phyloP scores from a whole-genome alignment of 768 basidiomycete genomes.

The Leccinum sublutescens region DNA sequence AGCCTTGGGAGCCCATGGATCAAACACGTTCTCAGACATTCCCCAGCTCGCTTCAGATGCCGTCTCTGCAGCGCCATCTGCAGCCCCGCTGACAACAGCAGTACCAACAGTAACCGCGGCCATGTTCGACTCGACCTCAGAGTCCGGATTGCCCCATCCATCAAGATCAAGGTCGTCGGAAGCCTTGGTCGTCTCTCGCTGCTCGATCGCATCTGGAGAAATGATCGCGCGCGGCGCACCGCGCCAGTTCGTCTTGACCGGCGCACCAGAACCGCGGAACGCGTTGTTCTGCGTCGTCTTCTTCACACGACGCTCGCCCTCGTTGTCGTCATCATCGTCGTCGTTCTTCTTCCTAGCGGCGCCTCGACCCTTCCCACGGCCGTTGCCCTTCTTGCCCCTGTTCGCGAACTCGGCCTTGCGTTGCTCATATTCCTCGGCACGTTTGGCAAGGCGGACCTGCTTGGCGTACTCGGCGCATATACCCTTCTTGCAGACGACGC shows the following conservation, averaged over 20 bases:
- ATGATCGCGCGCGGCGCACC: slow-evolving; percentile 29
- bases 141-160: slow-evolving; percentile 23
- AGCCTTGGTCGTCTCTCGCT: slow-evolving; percentile 18
- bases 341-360: slow-evolving; percentile 10
- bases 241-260: slow-evolving; percentile 33
- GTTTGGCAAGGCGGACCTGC: slow-evolving; percentile 20
- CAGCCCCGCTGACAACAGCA: background rate
- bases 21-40: slow-evolving; percentile 14
- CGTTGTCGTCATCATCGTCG: background rate
- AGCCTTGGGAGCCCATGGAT: slow-evolving; percentile 21
- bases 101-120: background rate
- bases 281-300: slow-evolving; percentile 11
- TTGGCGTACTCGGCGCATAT: slow-evolving; percentile 36
- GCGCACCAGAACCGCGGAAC: slow-evolving; percentile 31
- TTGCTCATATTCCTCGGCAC: slow-evolving; percentile 19
- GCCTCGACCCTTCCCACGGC: slow-evolving; percentile 11
- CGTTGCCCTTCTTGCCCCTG: slow-evolving; percentile 22
- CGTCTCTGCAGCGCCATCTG: slow-evolving; percentile 1
- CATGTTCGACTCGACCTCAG: slow-evolving; percentile 12
- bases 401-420: slow-evolving; percentile 13
- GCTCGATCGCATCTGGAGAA: slow-evolving; percentile 23
- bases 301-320: background rate
- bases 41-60: slow-evolving; percentile 25
- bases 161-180: slow-evolving; percentile 6
- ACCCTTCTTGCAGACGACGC: slow-evolving; percentile 36